Evolutionary conservation across 331 rosid genomes (phyloP).

Genomic region (Malus hybrid): DNA sequence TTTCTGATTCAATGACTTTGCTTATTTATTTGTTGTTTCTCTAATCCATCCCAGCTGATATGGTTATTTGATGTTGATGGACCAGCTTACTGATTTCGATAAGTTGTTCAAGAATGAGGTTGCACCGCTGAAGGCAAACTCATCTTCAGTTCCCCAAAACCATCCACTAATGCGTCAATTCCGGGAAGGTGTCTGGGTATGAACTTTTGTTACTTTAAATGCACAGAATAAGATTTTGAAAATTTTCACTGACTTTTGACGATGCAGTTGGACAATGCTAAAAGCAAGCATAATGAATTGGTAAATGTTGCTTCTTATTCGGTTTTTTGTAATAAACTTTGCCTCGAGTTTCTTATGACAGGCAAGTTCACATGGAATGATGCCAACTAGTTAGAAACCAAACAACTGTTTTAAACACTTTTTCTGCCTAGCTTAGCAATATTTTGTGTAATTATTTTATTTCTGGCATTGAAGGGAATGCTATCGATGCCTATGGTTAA

Average conservation of each 20-base stretch:
- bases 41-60: slow-evolving; percentile 7
- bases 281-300: background rate
- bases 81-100: slow-evolving; percentile 60
- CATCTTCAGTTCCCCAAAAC: slow-evolving; percentile 31
- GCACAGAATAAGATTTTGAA: background rate
- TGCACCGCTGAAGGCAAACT: slow-evolving; percentile 31
- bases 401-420: background rate
- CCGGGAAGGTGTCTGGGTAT: slow-evolving; percentile 91
- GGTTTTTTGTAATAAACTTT: background rate
- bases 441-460: background rate
- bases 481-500: background rate
- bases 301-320: background rate
- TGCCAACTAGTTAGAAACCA: background rate
- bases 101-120: slow-evolving; percentile 57
- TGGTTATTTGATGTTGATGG: slow-evolving; percentile 12
- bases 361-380: background rate
- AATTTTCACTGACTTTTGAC: background rate
- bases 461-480: background rate
- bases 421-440: background rate
- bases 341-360: background rate
- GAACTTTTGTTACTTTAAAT: slow-evolving; percentile 7
- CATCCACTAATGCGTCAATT: slow-evolving; percentile 53
- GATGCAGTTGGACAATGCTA: background rate
- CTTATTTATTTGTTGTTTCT: background rate
- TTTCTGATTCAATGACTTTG: slow-evolving; percentile 9